Evolutionary conservation across 495 filamentous ascomycete species (phyloP), one percentile per base, ranked within the genome.

Genomic region (Bathelium albidoporum): DNA sequence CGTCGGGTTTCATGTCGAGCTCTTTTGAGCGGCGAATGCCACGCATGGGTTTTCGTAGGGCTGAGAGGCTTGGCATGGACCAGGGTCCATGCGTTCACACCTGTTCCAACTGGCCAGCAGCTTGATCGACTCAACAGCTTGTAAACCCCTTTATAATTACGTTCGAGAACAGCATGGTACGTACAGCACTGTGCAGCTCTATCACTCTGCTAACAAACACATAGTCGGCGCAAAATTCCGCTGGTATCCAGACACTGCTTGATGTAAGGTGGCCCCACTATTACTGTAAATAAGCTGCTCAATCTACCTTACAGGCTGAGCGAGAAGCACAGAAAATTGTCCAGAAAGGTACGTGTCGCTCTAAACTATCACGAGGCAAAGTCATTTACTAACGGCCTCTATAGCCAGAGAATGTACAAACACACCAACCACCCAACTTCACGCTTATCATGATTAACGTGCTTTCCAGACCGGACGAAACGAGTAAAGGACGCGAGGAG

Each of bases 311-410:
- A 32, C 72, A 97, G 94, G 91, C 95, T 61, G 94, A 98, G 84
- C 87, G 90, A 79, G 94, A 98, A 78, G 94, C 94, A 68, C 91
- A 96, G 78, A 97, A 96, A 82, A 98, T 97, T 74, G 94, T 98
- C 34, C 92, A 97, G 75, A 89, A 92, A 87, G 86, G 91, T 94
- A 71, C 41, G 77, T 72, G n/a, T 58, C 58, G 22, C 36, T 36
- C 43, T 41, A 28, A 53, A 62, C 20, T 52, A 16, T 55, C 29
- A 28, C 16, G 32, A 3, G 18, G 58, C 53, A 44, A 26, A 49
- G 36, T 65, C 58, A 52, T 63, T 45, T 66, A 72, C 74, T 81
- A 63, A 80, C 71, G 63, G n/a, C 43, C 7, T 73, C n/a, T n/a
- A n/a, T 68, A 89, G 87, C 87, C 64, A 79, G 87, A 83, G 87